Base-by-base conservation (phyloP, 1,139 yeast genomes). In the Nakaseomyces sp. region DNA sequence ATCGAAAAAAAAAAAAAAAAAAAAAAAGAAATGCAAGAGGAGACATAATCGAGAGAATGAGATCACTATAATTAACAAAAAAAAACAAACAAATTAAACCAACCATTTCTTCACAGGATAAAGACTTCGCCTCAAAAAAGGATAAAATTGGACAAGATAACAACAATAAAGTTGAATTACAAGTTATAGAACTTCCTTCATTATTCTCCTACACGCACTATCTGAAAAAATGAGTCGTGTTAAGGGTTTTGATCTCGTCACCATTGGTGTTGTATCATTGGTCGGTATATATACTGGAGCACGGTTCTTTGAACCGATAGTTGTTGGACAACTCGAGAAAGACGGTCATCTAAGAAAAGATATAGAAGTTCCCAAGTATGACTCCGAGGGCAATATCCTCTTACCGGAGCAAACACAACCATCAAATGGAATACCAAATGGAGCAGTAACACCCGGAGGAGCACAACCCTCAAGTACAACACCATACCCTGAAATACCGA, bases 301-400 rank as follows among this genome's bases (percentile, higher is more conserved):
- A 45, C 76, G 73, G 57, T 83, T 83, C 64, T 83, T 86, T 71
- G 81, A 79, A 53, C 93, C 94, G 1, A 61, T 83, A 26, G 72
- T 83, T 4, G 71, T 83, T 29, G 91, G 82, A 46, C 83, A 75
- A 52, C 68, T 85, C 47, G 70, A 73, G 52, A 74, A 78, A 55
- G 89, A 83, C 55, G 86, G 87, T 2, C 73, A 74, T 45, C 68
- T 85, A 45, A 71, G 88, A 53, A 58, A 64, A 4, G 88, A 80
- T 53, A 70, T 81, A 26, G 68, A 68, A 15, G 65, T 79, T 20
- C 79, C 77, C 1, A 69, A 73, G 41, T 68, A 66, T 44, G 73
- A 70, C 47, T 65, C 58, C 4, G 66, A 69, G 9, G 73, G 73
- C n/a, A 40, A 32, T 5, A 10, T 40, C 8, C 6, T 32, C 10